Evolutionary conservation across 1,284 basidiomycete species (phyloP).

Genomic region (Ustilago bromivora): DNA sequence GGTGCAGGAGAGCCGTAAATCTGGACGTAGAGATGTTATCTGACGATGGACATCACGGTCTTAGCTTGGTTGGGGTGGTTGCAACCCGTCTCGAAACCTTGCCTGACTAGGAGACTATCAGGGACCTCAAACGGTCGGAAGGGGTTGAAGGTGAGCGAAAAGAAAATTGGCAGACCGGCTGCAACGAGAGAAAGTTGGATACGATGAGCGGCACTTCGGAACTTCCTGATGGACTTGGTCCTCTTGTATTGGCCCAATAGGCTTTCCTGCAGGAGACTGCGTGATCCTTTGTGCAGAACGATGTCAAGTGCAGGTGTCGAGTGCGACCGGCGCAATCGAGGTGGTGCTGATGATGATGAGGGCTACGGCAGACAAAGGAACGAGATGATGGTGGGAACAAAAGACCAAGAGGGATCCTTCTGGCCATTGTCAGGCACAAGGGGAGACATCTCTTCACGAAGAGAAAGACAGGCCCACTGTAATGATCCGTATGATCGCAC

Average conservation of each 20-base stretch:
- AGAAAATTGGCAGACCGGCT: slow-evolving; percentile 5
- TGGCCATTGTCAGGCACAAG: not conserved
- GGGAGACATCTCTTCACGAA: not conserved
- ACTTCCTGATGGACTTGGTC: no score
- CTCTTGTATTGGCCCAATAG: no score
- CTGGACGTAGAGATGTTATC: not conserved
- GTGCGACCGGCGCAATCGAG: slow-evolving; percentile 23
- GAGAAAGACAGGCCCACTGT: not conserved
- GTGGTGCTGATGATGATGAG: not conserved
- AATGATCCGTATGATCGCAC: not conserved
- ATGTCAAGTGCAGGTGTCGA: not conserved
- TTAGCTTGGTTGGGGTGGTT: not conserved
- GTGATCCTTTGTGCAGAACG: not conserved
- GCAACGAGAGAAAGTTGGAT: not conserved
- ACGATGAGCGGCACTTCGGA: not conserved
- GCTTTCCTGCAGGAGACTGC: no score
- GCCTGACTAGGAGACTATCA: not conserved
- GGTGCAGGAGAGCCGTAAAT: not conserved
- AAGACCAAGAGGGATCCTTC: not conserved
- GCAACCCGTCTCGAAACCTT: not conserved
- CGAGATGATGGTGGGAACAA: slow-evolving; percentile 14
- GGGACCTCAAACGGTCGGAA: not conserved
- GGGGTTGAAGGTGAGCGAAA: not conserved
- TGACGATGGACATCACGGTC: not conserved
- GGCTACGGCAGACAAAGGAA: slow-evolving; percentile 12